Base-by-base conservation (phyloP, 2,329 filamentous ascomycete species). In the Cyclaneusma minus region DNA sequence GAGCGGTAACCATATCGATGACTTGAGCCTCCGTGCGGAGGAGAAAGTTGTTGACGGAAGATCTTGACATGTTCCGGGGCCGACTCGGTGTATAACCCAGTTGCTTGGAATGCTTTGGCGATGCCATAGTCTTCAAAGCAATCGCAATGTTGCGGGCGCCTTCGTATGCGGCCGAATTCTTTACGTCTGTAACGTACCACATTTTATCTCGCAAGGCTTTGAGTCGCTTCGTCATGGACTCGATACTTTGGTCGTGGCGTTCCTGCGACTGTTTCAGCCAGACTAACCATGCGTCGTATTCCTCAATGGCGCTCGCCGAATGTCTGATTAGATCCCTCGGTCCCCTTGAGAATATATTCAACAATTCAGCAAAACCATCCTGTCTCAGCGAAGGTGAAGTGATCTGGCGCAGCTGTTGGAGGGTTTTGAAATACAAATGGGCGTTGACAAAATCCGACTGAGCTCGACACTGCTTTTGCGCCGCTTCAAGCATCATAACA, bases 131-230 rank as follows among this genome's bases (percentile, higher is more conserved):
- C 50, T 89, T 91, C 25, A 98, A 58, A 4, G 87, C 89, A 32
- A 80, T 67, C 5, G 84, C 81, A 24, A 95, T 76, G 36, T 87
- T 82, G 31, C 76, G 75, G 20, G 82, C 83, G 39, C 91, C 78
- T 33, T 89, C 81, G 42, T 94, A 95, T 7, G 74, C 71, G 25
- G 74, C 79, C 4, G 89, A 94, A 41, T 87, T 85, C 35, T 82
- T 77, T 15, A 95, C 85, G 48, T 94, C 84, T 2, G 81, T 87
- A 33, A 89, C 80, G 48, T 92, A 98, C 89, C 89, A 98, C 81
- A 95, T 93, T 60, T 95, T 95, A 48, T 93, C 81, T 21, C 89
- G 71, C 20, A 94, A 62, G 13, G 77, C 73, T 30, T 74, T 69
- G 19, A 89, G 62, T 4, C 70, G 69, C 31, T 63, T 62, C 62